A percentile compares a stretch with the other conserved stretches of the same genome.
phyloP scores from a whole-genome alignment of 208 protist species.

The Trichomonas tenax region DNA sequence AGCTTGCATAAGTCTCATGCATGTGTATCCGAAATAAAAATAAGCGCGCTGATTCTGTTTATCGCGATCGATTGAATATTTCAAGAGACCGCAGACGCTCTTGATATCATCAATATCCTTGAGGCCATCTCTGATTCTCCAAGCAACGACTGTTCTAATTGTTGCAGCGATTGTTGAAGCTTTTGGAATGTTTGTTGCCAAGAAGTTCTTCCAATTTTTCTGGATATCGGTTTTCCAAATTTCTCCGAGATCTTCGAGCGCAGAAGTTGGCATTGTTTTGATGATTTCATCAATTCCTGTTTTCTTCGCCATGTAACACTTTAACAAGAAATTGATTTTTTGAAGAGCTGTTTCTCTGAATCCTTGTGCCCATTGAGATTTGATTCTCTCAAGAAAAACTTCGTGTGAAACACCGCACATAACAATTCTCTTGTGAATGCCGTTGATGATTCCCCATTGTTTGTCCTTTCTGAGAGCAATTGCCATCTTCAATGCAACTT shows the following conservation, averaged over 20 bases:
- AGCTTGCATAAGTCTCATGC: not conserved
- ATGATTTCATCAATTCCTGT: not conserved
- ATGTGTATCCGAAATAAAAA: not conserved
- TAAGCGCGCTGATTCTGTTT: not conserved
- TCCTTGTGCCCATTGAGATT: not conserved
- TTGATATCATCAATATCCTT: not conserved
- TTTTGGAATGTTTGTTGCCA: not conserved
- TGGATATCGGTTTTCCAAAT: not conserved
- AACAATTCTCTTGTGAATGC: not conserved
- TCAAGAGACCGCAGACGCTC: not conserved
- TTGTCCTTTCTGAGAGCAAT: not conserved
- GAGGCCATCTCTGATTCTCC: not conserved
- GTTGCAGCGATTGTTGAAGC: not conserved
- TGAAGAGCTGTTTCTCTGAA: not conserved
- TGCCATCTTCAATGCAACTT: not conserved
- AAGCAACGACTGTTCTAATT: not conserved
- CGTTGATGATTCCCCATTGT: not conserved
- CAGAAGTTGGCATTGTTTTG: not conserved
- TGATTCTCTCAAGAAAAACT: not conserved
- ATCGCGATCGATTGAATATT: not conserved
- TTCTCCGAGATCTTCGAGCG: not conserved
- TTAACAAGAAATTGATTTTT: not conserved
- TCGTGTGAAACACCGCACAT: not conserved
- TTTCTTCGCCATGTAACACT: not conserved
- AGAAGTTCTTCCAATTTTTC: not conserved